Conservation (phyloP, 2,329 filamentous ascomycete species). For the Grosmannia huntii region DNA sequence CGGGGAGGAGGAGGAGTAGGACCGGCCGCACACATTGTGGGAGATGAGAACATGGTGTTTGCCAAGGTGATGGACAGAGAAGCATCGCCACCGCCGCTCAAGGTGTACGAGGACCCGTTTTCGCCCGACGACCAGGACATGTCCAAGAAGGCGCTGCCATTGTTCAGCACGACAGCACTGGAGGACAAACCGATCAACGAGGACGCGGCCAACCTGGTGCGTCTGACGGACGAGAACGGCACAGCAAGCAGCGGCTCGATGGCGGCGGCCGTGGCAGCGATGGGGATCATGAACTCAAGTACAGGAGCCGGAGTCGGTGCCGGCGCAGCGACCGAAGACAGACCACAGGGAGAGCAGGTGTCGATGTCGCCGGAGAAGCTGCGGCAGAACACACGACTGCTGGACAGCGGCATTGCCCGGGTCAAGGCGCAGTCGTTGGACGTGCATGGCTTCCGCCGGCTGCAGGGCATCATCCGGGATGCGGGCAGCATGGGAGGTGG, state of each 20-base stretch:
- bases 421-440: constrained; percentile 62
- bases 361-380: constrained; percentile 35
- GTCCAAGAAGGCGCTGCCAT: constrained; percentile 26
- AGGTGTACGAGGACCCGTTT: constrained; percentile 53
- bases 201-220: constrained; percentile 26
- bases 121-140: constrained; percentile 30
- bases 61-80: constrained; percentile 4
- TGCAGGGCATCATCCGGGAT: constrained; percentile 62
- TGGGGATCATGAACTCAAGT: too few species aligned
- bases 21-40: constrained; percentile 15
- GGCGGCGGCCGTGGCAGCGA: constrained; percentile 2
- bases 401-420: constrained; percentile 63
- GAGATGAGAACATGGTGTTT: constrained; percentile 32
- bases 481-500: constrained; percentile 3
- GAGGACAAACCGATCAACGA: constrained; percentile 50
- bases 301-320: not conserved
- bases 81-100: constrained; percentile 27
- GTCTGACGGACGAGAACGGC: constrained; percentile 4
- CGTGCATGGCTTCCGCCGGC: constrained; percentile 66
- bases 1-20: not conserved
- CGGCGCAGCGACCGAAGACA: constrained; percentile 12
- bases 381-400: constrained; percentile 46
- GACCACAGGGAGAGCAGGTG: not conserved
- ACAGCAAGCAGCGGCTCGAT: too few species aligned
- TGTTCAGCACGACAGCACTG: constrained; percentile 34